Conservation (phyloP, 352 stramenopile genomes). For the Pythium rishiriense region DNA sequence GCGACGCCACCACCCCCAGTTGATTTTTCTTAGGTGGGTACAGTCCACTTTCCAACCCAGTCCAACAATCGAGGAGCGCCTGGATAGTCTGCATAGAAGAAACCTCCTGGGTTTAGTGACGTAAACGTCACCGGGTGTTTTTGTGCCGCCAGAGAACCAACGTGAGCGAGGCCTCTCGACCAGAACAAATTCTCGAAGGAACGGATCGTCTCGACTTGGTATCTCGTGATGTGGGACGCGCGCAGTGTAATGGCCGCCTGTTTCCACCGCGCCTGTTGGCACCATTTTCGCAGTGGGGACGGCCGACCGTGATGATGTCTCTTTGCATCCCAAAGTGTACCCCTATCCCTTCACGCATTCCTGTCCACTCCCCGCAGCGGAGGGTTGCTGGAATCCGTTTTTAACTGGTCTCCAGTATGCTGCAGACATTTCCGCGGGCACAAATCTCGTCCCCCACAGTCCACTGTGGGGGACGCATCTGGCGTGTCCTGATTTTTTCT, state of each 20-base stretch:
- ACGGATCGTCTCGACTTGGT: neutral
- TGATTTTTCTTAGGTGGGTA: too few relatives aligned
- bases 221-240: neutral
- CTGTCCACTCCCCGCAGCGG: slow-evolving; percentile 9
- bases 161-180: neutral
- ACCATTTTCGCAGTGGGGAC: neutral
- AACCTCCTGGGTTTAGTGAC: neutral
- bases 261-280: neutral
- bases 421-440: neutral
- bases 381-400: neutral
- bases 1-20: neutral
- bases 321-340: slow-evolving; percentile 28
- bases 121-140: neutral
- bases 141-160: too few relatives aligned
- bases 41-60: slow-evolving; percentile 15
- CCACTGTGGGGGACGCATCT: slow-evolving; percentile 16
- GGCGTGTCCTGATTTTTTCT: slow-evolving; percentile 23
- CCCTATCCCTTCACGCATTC: slow-evolving; percentile 17
- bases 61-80: slow-evolving; percentile 1
- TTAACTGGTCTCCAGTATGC: slow-evolving; percentile 21
- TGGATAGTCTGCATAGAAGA: neutral
- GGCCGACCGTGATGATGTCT: slow-evolving; percentile 14
- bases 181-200: neutral
- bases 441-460: slow-evolving; percentile 20
- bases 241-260: neutral